Evolutionary conservation across 2,329 filamentous ascomycete species (phyloP), one percentile per base, ranked within the genome.

Genomic region (Arthrobotrys pseudoclavata): DNA sequence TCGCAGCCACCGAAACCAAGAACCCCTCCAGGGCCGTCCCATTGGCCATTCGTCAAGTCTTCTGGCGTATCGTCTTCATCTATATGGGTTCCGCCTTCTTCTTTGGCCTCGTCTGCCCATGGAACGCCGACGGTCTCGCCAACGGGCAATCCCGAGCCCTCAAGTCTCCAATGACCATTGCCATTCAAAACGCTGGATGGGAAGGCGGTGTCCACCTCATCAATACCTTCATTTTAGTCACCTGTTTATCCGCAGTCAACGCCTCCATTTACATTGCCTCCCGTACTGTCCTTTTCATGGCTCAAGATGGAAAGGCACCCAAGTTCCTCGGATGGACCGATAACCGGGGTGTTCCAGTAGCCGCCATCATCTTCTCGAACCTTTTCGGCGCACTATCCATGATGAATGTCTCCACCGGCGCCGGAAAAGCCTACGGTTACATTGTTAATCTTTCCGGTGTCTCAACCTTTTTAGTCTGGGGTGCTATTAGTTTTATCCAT

Each of bases 1-100:
- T 95, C 57, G 91, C 90, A n/a, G 92, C 92, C 3, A 92, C 91
- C 76, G 92, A 95, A 84, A 91, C 91, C 6, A 87, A 88, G 57
- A 89, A 93, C 82, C 92, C 92, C 4, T 87, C 88, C 80, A 91
- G 90, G 84, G 90, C 88, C 15, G 90, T 95, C 62, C 92, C 92
- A 0, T 85, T 86, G 12, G 92, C 92, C 24, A 92, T 94, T 81
- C 88, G 88, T 63, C 91, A 89, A 84, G 92, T 91, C 0, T 94
- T 92, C 83, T 92, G 89, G 87, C 89, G 91, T 69, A 92, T 94
- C 79, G 87, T 93, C 63, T 85, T 87, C 67, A 61, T 90, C 72
- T 89, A 91, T 61, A 90, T 92, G 86, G 91, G 91, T 40, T 88
- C 87, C 7, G 91, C 91, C 34, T 88, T 93, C 82, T 92, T 93